These are phyloP conservation scores for Candida krabiensis DNA, from an alignment of 805 yeast species.

Conservation along the genomic window DNA sequence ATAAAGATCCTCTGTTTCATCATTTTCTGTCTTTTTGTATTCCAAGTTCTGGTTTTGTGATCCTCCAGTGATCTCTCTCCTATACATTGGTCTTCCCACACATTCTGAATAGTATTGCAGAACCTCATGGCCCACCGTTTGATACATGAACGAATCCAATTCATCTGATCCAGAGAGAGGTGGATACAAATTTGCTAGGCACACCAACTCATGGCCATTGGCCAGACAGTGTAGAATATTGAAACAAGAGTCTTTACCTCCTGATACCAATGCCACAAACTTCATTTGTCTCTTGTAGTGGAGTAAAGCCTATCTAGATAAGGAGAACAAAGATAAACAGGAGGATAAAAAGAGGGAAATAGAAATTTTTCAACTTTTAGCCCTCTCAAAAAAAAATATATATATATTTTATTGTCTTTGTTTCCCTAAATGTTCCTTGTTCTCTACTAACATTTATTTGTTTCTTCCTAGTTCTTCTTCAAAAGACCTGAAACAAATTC, in stretches of 20 bases:
- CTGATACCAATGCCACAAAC: conserved; percentile 87
- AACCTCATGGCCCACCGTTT: conserved; percentile 91
- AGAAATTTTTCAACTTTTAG: no score
- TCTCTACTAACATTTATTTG: no score
- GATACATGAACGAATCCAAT: conserved; percentile 94
- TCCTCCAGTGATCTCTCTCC: conserved; percentile 61
- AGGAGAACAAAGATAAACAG: no score
- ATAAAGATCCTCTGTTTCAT: conserved; percentile 86
- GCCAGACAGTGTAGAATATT: conserved; percentile 83
- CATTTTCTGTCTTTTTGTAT: conserved; percentile 64
- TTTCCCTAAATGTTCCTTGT: no score
- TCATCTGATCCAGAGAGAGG: conserved; percentile 51
- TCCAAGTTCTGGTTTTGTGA: conserved; percentile 68
- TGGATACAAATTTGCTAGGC: conserved; percentile 84
- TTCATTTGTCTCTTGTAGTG: conserved; percentile 58
- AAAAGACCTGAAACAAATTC: no score
- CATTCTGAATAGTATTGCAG: conserved; percentile 66
- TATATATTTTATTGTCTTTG: no score
- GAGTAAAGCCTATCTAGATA: not conserved
- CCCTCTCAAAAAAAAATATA: no score
- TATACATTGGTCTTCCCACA: conserved; percentile 75
- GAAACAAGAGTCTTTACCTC: conserved; percentile 95
- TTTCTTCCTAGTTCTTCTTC: no score
- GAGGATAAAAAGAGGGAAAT: no score
- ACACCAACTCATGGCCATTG: conserved; percentile 82